Conservation (phyloP, 176 grass and related monocot species). For the Carex parvula region DNA sequence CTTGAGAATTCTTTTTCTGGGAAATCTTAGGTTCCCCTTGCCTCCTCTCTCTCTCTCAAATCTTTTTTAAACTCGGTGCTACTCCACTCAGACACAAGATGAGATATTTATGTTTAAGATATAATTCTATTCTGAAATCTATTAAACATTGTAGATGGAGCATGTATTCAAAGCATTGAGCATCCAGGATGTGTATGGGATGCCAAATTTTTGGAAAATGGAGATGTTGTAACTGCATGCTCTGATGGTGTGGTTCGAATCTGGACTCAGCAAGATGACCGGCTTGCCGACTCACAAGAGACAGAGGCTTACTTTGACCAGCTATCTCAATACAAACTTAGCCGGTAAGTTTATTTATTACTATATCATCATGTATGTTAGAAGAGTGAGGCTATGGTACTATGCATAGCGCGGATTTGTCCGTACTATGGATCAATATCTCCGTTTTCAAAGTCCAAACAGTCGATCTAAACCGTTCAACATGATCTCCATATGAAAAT, state of each 20-base stretch:
- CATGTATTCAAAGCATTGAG: slow-evolving; percentile 81
- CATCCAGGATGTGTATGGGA: slow-evolving; percentile 96
- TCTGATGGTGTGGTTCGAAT: slow-evolving; percentile 76
- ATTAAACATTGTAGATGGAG: slow-evolving; percentile 58
- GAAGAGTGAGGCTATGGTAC: neutral
- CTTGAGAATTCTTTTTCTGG: neutral
- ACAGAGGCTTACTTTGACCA: slow-evolving; percentile 63
- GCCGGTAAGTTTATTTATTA: slow-evolving; percentile 41
- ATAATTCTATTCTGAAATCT: slow-evolving; percentile 2
- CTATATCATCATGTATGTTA: neutral
- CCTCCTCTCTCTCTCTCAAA: neutral
- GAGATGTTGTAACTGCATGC: slow-evolving; percentile 87
- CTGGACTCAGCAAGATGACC: slow-evolving; percentile 57
- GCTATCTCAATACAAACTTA: slow-evolving; percentile 64
- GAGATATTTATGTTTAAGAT: neutral
- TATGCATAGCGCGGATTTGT: too few species aligned
- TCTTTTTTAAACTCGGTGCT: neutral
- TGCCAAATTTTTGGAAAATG: slow-evolving; percentile 82
- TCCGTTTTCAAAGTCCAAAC: too few species aligned
- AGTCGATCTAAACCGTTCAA: too few species aligned
- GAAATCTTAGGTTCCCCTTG: neutral
- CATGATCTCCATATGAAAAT: too few species aligned
- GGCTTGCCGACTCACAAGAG: slow-evolving; percentile 52
- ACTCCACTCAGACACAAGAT: neutral
- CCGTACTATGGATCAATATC: too few species aligned